Percentiles rank a stretch among this genome's conserved stretches.
phyloP scores from a whole-genome alignment of 2,329 filamentous ascomycete species.

The Cercospora sojina region DNA sequence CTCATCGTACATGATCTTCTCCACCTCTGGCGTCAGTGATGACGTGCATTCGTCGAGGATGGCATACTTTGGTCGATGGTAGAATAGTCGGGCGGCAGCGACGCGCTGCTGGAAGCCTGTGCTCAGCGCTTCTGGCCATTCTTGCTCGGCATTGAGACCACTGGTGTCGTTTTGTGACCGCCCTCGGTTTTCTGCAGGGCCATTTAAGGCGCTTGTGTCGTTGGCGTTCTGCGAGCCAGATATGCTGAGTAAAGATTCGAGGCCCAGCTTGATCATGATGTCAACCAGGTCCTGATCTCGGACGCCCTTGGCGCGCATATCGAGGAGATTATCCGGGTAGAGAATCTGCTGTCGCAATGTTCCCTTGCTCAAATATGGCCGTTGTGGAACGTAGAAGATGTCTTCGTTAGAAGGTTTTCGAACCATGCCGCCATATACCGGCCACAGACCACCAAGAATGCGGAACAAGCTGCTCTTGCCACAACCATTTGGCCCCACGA shows the following conservation, averaged over 20 bases:
- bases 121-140: slow-evolving; percentile 93
- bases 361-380: slow-evolving; percentile 87
- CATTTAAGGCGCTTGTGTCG: slow-evolving; percentile 14
- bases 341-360: slow-evolving; percentile 95
- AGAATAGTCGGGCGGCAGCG: slow-evolving; percentile 93
- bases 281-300: slow-evolving; percentile 76
- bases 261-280: slow-evolving; percentile 76
- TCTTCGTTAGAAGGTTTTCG: slow-evolving; percentile 86
- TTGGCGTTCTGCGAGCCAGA: slow-evolving; percentile 50
- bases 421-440: slow-evolving; percentile 92
- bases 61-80: slow-evolving; percentile 87
- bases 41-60: slow-evolving; percentile 97
- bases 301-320: slow-evolving; percentile 81
- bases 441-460: slow-evolving; percentile 94
- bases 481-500: slow-evolving; percentile 95
- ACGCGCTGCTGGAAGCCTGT: slow-evolving; percentile 93
- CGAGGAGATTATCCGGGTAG: slow-evolving; percentile 84
- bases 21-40: slow-evolving; percentile 90
- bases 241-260: slow-evolving; percentile 76
- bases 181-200: slow-evolving; percentile 20
- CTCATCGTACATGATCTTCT: slow-evolving; percentile 95
- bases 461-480: slow-evolving; percentile 95
- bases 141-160: slow-evolving; percentile 90
- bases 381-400: slow-evolving; percentile 97
- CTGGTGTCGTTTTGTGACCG: slow-evolving; percentile 11